A percentile compares a stretch with the other conserved stretches of the same genome.
Evolutionary conservation across 495 filamentous ascomycete species (phyloP).

Genomic region (Aspergillus bridgeri): DNA sequence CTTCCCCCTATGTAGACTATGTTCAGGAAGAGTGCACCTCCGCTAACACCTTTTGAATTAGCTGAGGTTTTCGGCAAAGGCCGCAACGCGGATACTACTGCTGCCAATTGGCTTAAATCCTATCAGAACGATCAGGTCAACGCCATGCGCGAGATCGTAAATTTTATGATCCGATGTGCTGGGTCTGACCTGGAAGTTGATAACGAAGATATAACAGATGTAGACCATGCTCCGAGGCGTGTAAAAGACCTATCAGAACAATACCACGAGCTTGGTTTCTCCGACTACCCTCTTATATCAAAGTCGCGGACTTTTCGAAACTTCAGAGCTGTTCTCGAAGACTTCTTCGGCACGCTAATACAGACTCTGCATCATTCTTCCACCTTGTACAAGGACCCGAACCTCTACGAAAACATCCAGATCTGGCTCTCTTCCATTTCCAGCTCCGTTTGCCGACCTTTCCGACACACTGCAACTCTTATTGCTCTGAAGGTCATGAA

Average conservation of each 20-base stretch:
- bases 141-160: slow-evolving; percentile 80
- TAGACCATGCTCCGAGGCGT: slow-evolving; percentile 68
- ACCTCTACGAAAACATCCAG: slow-evolving; percentile 78
- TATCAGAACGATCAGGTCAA: slow-evolving; percentile 65
- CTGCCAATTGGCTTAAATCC: slow-evolving; percentile 70
- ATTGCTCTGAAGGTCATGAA: slow-evolving; percentile 71
- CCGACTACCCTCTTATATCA: slow-evolving; percentile 91
- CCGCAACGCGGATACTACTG: slow-evolving; percentile 67
- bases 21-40: neutral
- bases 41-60: slow-evolving; percentile 32
- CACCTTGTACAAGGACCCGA: slow-evolving; percentile 67
- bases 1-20: neutral
- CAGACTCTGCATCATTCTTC: slow-evolving; percentile 70
- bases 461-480: slow-evolving; percentile 88
- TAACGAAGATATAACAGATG: slow-evolving; percentile 76
- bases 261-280: slow-evolving; percentile 71
- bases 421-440: slow-evolving; percentile 86
- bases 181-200: slow-evolving; percentile 74
- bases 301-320: slow-evolving; percentile 64
- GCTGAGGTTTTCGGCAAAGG: slow-evolving; percentile 78
- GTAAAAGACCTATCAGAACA: slow-evolving; percentile 77
- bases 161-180: slow-evolving; percentile 78
- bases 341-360: slow-evolving; percentile 73
- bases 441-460: slow-evolving; percentile 75
- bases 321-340: slow-evolving; percentile 71